These are phyloP conservation scores for Aspergillus jensenii DNA, from an alignment of 2,329 filamentous ascomycete genomes.

Conservation along the genomic window DNA sequence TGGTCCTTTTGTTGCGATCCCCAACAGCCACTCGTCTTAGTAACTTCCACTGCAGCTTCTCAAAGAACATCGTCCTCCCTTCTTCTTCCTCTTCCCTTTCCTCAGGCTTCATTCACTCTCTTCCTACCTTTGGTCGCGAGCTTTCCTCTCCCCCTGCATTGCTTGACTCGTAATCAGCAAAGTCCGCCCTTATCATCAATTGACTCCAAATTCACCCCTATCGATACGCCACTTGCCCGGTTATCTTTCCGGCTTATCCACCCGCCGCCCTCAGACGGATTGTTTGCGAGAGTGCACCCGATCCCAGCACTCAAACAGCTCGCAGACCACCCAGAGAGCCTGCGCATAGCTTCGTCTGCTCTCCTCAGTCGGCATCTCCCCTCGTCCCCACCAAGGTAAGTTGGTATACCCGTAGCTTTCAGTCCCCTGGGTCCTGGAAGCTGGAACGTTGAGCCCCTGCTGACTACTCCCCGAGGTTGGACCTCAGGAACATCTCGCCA, in stretches of 20 bases:
- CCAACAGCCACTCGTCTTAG: background rate
- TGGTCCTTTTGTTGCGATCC: too few species aligned
- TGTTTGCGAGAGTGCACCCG: conserved; percentile 1
- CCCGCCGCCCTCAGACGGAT: conserved; percentile 10
- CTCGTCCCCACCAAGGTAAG: conserved; percentile 2
- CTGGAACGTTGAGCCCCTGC: conserved; percentile 18
- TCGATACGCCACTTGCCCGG: conserved; percentile 28
- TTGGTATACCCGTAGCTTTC: conserved; percentile 6
- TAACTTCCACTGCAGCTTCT: background rate
- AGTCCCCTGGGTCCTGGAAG: conserved; percentile 8
- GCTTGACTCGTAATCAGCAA: background rate
- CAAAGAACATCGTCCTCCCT: conserved; percentile 5
- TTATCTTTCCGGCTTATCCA: conserved; percentile 32
- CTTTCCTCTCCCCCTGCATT: background rate
- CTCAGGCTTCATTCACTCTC: background rate
- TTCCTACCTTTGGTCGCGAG: background rate
- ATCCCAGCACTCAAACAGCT: background rate
- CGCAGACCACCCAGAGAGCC: conserved; percentile 1
- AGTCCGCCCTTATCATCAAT: conserved; percentile 25
- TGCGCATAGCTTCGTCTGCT: conserved; percentile 16
- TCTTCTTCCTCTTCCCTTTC: conserved; percentile 5
- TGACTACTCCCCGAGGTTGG: conserved; percentile 17
- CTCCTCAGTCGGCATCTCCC: background rate
- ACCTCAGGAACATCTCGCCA: conserved; percentile 22
- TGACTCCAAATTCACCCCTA: conserved; percentile 24